A percentile compares a stretch with the other conserved stretches of the same genome.
These are phyloP conservation scores for Candida sp. DNA, from an alignment of 1,139 yeast species.

Conservation along the genomic window DNA sequence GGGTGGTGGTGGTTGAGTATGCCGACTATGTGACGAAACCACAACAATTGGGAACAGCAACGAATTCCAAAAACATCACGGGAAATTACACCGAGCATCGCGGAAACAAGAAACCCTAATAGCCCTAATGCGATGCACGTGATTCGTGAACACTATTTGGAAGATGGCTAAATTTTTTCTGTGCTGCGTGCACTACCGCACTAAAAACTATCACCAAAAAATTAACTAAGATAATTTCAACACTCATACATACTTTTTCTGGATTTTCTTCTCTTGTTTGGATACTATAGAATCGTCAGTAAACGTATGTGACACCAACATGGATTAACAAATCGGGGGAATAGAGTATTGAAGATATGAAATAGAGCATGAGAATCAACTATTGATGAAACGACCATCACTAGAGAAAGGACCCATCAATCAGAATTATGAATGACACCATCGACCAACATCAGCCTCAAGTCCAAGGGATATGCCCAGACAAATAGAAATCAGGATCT, in stretches of 20 bases:
- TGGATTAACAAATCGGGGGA: not conserved
- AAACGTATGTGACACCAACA: constrained; percentile 11
- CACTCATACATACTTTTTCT: not conserved
- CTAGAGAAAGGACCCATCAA: not conserved
- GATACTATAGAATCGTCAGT: constrained; percentile 18
- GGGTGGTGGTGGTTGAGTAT: not conserved
- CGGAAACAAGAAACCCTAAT: not conserved
- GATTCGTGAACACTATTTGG: not conserved
- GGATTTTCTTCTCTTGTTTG: constrained; percentile 13
- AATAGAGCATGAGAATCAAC: not conserved
- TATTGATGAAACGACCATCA: too few species aligned
- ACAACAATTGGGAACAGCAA: constrained; percentile 1
- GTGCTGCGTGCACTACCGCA: constrained; percentile 2
- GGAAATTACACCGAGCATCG: not conserved
- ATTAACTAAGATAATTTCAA: not conserved
- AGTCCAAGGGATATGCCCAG: too few species aligned
- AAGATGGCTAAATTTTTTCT: not conserved
- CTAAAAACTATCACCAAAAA: constrained; percentile 5
- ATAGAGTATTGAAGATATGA: not conserved
- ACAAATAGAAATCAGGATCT: too few species aligned
- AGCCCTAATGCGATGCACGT: constrained; percentile 6
- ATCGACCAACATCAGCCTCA: too few species aligned
- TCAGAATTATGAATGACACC: not conserved
- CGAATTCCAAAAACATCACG: not conserved
- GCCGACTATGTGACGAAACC: not conserved